These are phyloP conservation scores for Colletotrichum tropicale DNA, from an alignment of 2,329 filamentous ascomycete genomes.

Conservation along the genomic window DNA sequence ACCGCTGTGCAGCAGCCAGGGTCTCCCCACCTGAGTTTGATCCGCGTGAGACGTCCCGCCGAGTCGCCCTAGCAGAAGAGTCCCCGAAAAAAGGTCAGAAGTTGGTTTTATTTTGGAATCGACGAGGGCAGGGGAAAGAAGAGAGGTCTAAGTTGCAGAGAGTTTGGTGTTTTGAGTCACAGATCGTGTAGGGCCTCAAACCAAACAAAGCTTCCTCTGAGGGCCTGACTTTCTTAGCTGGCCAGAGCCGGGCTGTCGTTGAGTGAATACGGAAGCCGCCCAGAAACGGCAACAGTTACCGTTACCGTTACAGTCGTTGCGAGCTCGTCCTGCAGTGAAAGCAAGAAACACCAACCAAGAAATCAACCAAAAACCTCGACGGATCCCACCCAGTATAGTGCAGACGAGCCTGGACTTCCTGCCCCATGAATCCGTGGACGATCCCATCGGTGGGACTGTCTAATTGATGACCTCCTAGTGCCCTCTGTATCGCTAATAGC, in stretches of 20 bases:
- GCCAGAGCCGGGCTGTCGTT: background rate
- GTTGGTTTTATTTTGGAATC: background rate
- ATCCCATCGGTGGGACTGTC: background rate
- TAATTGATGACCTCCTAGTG: background rate
- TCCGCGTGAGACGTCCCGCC: constrained; percentile 2
- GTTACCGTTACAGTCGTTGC: background rate
- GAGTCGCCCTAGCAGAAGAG: background rate
- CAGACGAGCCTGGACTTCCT: background rate
- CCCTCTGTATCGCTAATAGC: background rate
- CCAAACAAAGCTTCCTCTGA: background rate
- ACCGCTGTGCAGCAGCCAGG: background rate
- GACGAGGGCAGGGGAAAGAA: background rate
- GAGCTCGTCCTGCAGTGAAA: background rate
- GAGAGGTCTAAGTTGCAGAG: background rate
- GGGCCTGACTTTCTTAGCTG: background rate
- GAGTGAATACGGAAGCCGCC: background rate
- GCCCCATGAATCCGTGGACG: background rate
- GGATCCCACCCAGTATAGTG: background rate
- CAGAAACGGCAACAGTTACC: background rate
- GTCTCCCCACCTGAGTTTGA: constrained; percentile 2
- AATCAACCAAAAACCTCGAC: background rate
- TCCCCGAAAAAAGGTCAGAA: background rate
- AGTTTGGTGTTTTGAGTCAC: background rate
- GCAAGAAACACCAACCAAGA: background rate
- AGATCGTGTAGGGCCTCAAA: background rate